A percentile compares a stretch with the other conserved stretches of the same genome.
Conservation (phyloP, 2,329 filamentous ascomycete genomes). For the Monilinia aucupariae region DNA sequence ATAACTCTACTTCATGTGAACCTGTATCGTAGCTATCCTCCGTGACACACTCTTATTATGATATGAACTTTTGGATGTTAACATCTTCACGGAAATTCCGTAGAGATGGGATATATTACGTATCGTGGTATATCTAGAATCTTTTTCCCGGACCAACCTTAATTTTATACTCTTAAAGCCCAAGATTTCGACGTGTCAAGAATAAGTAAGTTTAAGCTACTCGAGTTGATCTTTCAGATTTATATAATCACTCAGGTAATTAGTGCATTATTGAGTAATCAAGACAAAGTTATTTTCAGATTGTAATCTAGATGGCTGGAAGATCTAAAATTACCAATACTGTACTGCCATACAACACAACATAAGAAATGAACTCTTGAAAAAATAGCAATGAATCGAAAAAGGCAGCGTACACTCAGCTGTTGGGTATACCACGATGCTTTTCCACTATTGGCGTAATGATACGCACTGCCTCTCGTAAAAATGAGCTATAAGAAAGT, state of each 20-base stretch:
- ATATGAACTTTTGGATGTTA: neutral
- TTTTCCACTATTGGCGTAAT: neutral
- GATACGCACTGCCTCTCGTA: neutral
- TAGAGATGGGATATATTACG: too few species aligned
- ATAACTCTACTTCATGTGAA: too few species aligned
- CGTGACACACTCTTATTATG: too few species aligned
- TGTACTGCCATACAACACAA: neutral
- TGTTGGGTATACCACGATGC: neutral
- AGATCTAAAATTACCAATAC: neutral
- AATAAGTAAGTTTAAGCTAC: neutral
- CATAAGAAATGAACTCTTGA: neutral
- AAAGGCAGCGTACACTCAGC: neutral
- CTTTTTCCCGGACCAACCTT: too few species aligned
- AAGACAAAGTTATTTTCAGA: neutral
- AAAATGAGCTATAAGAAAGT: neutral
- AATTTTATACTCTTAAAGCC: neutral
- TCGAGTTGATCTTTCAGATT: too few species aligned
- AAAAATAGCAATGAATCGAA: neutral
- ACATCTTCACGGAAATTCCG: too few species aligned
- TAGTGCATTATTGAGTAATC: too few species aligned
- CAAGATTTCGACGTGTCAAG: neutral
- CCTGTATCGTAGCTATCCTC: too few species aligned
- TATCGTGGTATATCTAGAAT: too few species aligned
- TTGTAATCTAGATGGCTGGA: neutral
- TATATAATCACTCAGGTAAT: too few species aligned